Conservation (phyloP, 140 eudicot genomes). For the Stevia rebaudiana region DNA sequence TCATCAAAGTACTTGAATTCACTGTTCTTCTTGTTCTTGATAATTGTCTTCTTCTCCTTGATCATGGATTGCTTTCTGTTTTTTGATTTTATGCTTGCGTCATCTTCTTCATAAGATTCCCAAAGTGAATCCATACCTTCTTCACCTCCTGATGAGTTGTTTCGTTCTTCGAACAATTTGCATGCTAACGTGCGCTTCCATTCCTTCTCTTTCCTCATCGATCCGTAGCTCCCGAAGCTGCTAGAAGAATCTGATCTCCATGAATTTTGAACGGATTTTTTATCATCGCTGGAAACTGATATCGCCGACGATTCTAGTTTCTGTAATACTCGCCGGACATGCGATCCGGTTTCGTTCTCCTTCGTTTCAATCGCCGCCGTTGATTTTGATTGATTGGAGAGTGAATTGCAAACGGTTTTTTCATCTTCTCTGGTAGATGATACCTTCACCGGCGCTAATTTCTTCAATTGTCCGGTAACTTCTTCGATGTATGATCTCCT, state of each 20-base stretch:
- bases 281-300: not conserved
- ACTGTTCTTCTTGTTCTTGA: slow-evolving; percentile 27
- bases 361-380: not conserved
- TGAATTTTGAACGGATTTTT: not conserved
- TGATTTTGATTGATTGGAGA: not conserved
- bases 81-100: slow-evolving; percentile 14
- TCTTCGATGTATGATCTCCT: not conserved
- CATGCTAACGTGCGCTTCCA: slow-evolving; percentile 94
- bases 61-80: slow-evolving; percentile 16
- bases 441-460: not conserved
- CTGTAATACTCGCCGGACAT: not conserved
- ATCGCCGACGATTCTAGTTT: not conserved
- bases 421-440: not conserved
- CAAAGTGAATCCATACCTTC: slow-evolving; percentile 94
- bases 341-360: not conserved
- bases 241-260: slow-evolving; percentile 9
- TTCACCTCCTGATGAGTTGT: slow-evolving; percentile 45
- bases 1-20: slow-evolving; percentile 32
- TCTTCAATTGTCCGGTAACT: not conserved
- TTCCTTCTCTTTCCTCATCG: slow-evolving; percentile 92
- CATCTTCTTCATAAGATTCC: slow-evolving; percentile 63
- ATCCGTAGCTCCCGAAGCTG: slow-evolving; percentile 58
- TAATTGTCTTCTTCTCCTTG: slow-evolving; percentile 14
- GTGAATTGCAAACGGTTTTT: not conserved
- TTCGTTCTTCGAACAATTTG: slow-evolving; percentile 79